Percentiles rank a stretch among this genome's conserved stretches.
These are phyloP conservation scores for Babesia ovis DNA, from an alignment of 169 alveolate genomes.

Conservation along the genomic window DNA sequence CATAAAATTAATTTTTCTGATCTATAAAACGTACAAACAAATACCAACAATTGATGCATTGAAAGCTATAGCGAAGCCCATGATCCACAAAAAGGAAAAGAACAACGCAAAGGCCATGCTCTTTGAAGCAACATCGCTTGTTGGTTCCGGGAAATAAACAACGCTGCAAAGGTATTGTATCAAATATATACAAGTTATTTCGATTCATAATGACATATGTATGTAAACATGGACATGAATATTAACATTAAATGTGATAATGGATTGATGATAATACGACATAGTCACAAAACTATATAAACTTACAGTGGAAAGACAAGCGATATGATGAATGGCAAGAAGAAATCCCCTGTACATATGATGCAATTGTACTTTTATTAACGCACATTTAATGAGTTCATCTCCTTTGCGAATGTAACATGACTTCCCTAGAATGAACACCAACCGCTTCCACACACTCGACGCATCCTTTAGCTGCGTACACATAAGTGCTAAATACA, in stretches of 20 bases:
- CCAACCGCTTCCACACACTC: not conserved
- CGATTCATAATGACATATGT: too few species aligned
- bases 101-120: constrained; percentile 26
- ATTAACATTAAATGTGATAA: too few species aligned
- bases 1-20: too few species aligned
- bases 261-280: too few species aligned
- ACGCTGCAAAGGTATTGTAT: constrained; percentile 7
- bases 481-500: not conserved
- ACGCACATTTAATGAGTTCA: constrained; percentile 38
- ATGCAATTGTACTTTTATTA: not conserved
- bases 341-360: constrained; percentile 42
- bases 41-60: constrained; percentile 46
- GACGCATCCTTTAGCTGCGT: constrained; percentile 19
- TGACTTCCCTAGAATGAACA: constrained; percentile 27
- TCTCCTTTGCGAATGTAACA: constrained; percentile 32
- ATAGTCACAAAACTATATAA: not conserved
- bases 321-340: constrained; percentile 59
- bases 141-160: constrained; percentile 35
- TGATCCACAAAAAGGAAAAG: constrained; percentile 45
- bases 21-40: constrained; percentile 12
- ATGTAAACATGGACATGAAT: too few species aligned
- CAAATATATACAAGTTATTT: not conserved
- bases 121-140: not conserved
- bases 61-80: constrained; percentile 23
- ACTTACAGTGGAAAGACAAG: constrained; percentile 55